Percentiles rank a stretch among this genome's conserved stretches.
These are phyloP conservation scores for Marchantia paleacea DNA, from an alignment of 225 moss, liverwort and hornwort genomes.

Conservation along the genomic window DNA sequence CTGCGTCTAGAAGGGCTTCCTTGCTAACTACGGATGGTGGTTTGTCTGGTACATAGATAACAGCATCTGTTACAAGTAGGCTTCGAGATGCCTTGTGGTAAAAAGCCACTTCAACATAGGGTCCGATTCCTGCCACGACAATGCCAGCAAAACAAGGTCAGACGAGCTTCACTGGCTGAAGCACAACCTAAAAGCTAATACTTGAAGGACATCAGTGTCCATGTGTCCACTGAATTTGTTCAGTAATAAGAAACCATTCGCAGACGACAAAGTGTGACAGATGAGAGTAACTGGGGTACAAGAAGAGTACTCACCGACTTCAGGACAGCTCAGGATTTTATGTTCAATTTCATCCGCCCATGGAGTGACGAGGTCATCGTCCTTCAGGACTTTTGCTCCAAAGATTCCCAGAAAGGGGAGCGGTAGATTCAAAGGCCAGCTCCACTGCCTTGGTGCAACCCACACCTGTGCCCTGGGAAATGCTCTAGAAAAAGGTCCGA, in stretches of 20 bases:
- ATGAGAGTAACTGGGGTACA: background rate
- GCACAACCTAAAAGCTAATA: background rate
- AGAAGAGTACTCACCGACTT: constrained; percentile 58
- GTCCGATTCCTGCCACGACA: constrained; percentile 74
- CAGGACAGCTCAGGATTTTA: constrained; percentile 85
- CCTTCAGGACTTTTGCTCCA: constrained; percentile 59
- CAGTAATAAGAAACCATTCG: background rate
- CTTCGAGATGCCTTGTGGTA: constrained; percentile 72
- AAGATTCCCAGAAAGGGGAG: constrained; percentile 94
- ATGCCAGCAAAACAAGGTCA: background rate
- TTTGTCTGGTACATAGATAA: constrained; percentile 81
- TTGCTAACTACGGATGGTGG: constrained; percentile 75
- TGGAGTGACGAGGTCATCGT: constrained; percentile 57
- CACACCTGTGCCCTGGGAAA: constrained; percentile 91
- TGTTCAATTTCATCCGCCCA: constrained; percentile 95
- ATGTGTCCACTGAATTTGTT: background rate
- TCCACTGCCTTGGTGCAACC: constrained; percentile 99
- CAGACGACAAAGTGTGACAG: background rate
- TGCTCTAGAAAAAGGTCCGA: constrained; percentile 91
- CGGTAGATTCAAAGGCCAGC: constrained; percentile 95
- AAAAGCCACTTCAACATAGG: constrained; percentile 95
- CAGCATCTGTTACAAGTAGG: constrained; percentile 94
- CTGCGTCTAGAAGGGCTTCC: constrained; percentile 65
- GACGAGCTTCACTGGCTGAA: background rate
- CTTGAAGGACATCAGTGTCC: background rate